These are phyloP conservation scores for Exophiala sp. DNA, from an alignment of 2,329 filamentous ascomycete species.

Conservation along the genomic window DNA sequence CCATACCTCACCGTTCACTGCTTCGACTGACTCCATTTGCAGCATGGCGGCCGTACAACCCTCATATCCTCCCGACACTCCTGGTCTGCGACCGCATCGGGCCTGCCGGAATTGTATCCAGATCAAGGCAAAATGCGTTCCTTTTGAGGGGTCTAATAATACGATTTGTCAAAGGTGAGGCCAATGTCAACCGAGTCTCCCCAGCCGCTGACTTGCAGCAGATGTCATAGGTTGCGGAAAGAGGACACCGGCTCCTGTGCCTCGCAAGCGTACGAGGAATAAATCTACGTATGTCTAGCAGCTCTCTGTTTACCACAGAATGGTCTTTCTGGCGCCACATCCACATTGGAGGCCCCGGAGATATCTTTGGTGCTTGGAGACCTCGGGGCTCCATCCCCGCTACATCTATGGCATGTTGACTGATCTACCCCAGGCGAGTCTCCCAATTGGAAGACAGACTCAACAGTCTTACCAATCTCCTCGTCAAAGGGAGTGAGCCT, in stretches of 20 bases:
- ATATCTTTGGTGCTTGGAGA: too few relatives aligned
- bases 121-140: conserved; percentile 23
- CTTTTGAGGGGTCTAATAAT: conserved; percentile 6
- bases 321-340: too few relatives aligned
- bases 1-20: background rate
- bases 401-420: too few relatives aligned
- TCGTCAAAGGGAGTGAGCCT: background rate
- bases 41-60: background rate
- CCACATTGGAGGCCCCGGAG: too few relatives aligned
- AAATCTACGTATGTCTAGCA: conserved; percentile 7
- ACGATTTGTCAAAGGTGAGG: conserved; percentile 11
- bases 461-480: conserved; percentile 11
- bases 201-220: background rate
- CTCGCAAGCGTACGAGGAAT: conserved; percentile 11
- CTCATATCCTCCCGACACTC: conserved; percentile 10
- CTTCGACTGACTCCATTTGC: background rate
- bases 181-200: background rate
- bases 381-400: too few relatives aligned
- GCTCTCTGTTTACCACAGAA: too few relatives aligned
- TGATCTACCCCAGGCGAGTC: conserved; percentile 5
- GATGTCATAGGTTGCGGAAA: conserved; percentile 20
- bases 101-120: conserved; percentile 20
- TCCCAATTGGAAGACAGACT: conserved; percentile 13
- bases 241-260: conserved; percentile 14
- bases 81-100: conserved; percentile 14